phyloP scores from a whole-genome alignment of 2,329 filamentous ascomycete species.

The Ceratocystis cubensis region DNA sequence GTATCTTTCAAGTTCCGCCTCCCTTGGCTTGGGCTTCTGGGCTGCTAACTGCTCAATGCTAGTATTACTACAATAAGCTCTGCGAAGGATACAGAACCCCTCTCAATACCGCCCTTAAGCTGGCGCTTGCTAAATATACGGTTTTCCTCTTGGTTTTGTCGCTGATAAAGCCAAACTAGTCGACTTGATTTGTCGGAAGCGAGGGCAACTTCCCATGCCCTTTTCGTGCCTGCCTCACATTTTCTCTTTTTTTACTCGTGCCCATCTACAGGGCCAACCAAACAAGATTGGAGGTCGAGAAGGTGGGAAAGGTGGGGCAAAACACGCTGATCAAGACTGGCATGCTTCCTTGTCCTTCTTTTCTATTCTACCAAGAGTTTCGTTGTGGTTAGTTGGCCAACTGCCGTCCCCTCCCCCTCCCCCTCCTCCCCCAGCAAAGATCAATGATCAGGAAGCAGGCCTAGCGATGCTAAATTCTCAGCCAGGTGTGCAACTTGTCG shows the following conservation, averaged over 20 bases:
- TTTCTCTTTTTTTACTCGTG: not conserved
- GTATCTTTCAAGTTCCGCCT: not conserved
- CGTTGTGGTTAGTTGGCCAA: not conserved
- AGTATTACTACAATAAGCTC: no score
- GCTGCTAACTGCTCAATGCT: not conserved
- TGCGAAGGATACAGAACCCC: no score
- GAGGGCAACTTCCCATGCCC: not conserved
- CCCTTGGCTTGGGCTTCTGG: not conserved
- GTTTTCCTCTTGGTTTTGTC: not conserved
- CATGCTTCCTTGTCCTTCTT: slow-evolving; percentile 11
- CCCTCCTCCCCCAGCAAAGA: no score
- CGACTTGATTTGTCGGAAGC: not conserved
- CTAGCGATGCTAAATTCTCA: no score
- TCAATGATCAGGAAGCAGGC: no score
- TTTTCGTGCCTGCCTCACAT: not conserved
- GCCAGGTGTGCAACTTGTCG: not conserved
- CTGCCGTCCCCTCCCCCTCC: no score
- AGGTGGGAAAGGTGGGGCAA: not conserved
- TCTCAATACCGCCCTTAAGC: not conserved
- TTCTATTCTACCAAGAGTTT: slow-evolving; percentile 8
- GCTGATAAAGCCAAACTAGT: not conserved
- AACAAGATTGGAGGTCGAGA: not conserved
- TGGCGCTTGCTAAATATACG: not conserved
- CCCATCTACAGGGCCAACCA: not conserved
- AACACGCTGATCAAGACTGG: not conserved